Evolutionary conservation across 352 stramenopile genomes (phyloP), one percentile per base, ranked within the genome.

Genomic region (Thraustochytrium sp.): DNA sequence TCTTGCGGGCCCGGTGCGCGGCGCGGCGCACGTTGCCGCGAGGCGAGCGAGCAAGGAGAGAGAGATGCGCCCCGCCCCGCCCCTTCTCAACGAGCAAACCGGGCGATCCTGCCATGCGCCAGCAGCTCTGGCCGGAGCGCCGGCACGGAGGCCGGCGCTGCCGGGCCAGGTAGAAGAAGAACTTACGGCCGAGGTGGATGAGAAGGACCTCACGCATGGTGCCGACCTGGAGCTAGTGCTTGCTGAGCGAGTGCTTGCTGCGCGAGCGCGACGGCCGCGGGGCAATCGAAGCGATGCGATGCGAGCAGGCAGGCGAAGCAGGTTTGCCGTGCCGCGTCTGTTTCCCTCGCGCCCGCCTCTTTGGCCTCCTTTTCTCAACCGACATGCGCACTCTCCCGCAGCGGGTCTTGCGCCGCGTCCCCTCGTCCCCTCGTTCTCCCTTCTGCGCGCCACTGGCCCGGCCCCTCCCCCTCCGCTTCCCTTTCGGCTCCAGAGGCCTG

Each of bases 191-290:
- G 76, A 98, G 90, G 88, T 98, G 95, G 86, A 99, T 96, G 49
- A 93, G 97, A 85, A 99, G 93, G 88, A 95, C 95, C 87, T 98
- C 95, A 89, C 92, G 91, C 92, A 96, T 96, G 54, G 49, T 92
- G 62, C 44, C 75, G 13, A 86, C n/a, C 16, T n/a, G 48, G 16
- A 23, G n/a, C 0, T 18, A 55, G 48, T 23, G n/a, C 18, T 55
- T 55, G n/a, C 48, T 23, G n/a, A 55, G 16, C 18, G n/a, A n/a
- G n/a, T n/a, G n/a, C n/a, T n/a, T n/a, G n/a, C n/a, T n/a, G n/a
- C n/a, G n/a, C n/a, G n/a, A n/a, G n/a, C n/a, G n/a, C n/a, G n/a
- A n/a, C n/a, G n/a, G n/a, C n/a, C n/a, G n/a, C n/a, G n/a, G n/a
- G 84, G 53, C 21, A 84, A 77, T 64, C 18, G 40, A 82, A 85